Base-by-base conservation (phyloP, 805 yeast species). In the Wickerhamiella vanderwaltii region DNA sequence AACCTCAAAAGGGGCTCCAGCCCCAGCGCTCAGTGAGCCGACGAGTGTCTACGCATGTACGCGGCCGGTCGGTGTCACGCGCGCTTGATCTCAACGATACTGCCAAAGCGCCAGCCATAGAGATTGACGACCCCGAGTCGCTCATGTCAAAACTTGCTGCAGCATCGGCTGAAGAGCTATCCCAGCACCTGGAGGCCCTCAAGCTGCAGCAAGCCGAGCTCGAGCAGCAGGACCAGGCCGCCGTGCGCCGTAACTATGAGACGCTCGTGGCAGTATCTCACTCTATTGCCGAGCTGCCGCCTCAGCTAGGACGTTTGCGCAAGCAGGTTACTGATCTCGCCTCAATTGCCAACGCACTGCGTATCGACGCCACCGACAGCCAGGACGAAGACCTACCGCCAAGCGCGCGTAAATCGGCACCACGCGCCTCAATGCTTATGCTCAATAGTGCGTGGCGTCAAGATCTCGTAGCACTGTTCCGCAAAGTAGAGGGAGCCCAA, bases 401-500 rank as follows among this genome's bases (percentile, higher is more conserved):
- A 7, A 7, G 9, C 11, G 26, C 11, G 26, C 26, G 26, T 7
- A 7, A 23, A 23, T 23, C 25, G 59, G 57, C 6, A 43, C 85
- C 80, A 55, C 65, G 94, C 32, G 74, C 78, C 46, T 76, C 86
- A 42, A 74, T 85, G 39, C 52, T 79, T 41, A 73, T 82, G 41
- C 62, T 86, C 39, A 88, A 83, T 56, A 77, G 77, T 51, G 72
- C 81, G 66, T 85, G 95, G 95, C 80, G 77, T 12, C 66, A 67
- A 32, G 85, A 81, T 53, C 64, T 86, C 54, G 73, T 71, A 42
- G 69, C 73, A 6, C 61, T 86, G 39, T 85, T 79, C 58, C 75
- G 75, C 50, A 84, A 80, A 48, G 94, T 87, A 12, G 95, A 87
- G 48, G 93, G 95, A n/a, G 86, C 94, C 1, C 87, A 82, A 51